Percentiles rank a stretch among this genome's conserved stretches.
Evolutionary conservation across 208 protist genomes (phyloP).

Genomic region (Crithidia bombi): DNA sequence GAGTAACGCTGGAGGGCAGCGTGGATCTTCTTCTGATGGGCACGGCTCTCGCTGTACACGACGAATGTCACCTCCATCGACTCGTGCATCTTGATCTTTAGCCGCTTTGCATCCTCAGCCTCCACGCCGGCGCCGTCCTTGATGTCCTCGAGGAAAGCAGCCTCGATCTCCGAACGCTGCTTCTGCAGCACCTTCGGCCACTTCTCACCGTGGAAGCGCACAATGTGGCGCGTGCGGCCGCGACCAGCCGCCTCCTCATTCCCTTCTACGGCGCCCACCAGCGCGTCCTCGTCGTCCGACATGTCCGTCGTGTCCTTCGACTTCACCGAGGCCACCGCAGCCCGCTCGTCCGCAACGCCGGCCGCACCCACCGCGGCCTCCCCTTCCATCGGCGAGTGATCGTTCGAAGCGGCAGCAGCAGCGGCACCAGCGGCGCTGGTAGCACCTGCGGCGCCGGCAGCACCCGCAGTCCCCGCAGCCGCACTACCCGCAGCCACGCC

Average conservation of each 20-base stretch:
- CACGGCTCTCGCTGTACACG: slow-evolving; percentile 33
- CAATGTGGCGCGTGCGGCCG: slow-evolving; percentile 49
- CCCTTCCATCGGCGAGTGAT: slow-evolving; percentile 12
- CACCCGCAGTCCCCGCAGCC: slow-evolving; percentile 1
- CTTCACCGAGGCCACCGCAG: slow-evolving; percentile 11
- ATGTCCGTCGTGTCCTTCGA: slow-evolving; percentile 14
- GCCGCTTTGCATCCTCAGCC: slow-evolving; percentile 31
- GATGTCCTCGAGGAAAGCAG: slow-evolving; percentile 50
- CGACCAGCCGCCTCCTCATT: slow-evolving; percentile 11
- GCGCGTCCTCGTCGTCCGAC: slow-evolving; percentile 19
- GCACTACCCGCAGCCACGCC: not conserved
- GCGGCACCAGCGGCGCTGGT: not conserved
- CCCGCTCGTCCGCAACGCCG: slow-evolving; percentile 12
- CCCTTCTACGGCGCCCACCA: slow-evolving; percentile 2
- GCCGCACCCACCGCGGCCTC: slow-evolving; percentile 10
- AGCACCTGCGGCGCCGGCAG: slow-evolving; percentile 2
- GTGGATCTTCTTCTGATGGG: slow-evolving; percentile 42
- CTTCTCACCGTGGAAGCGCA: slow-evolving; percentile 60
- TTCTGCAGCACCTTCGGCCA: slow-evolving; percentile 44
- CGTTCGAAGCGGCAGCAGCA: not conserved
- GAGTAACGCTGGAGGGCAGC: slow-evolving; percentile 37
- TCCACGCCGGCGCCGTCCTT: slow-evolving; percentile 28
- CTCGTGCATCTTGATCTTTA: slow-evolving; percentile 45
- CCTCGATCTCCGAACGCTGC: slow-evolving; percentile 24
- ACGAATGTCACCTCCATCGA: slow-evolving; percentile 55